Base-by-base conservation (phyloP, 805 yeast species). In the Wickerhamiella vanderwaltii region DNA sequence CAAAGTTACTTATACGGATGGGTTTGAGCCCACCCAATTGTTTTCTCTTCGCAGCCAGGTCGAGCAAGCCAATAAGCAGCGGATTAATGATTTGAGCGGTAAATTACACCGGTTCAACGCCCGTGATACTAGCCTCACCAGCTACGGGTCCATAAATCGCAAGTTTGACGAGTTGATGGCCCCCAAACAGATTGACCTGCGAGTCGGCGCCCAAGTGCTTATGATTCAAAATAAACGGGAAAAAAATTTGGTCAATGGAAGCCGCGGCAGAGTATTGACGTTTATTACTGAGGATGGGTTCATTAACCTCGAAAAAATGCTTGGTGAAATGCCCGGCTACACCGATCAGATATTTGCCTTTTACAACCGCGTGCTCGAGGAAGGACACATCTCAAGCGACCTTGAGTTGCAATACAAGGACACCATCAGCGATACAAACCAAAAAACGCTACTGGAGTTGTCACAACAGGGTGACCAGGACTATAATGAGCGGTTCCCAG, bases 151-250 rank as follows among this genome's bases (percentile, higher is more conserved):
- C 17, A 24, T 60, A 25, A 53, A 48, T 28, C 20, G 65, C 44
- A 60, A 75, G 39, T 79, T 78, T n/a, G 52, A 60, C 3, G 69
- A 72, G 31, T 63, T 84, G 20, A 76, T 85, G 80, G 93, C 91
- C 32, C 79, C 77, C 19, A 69, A 72, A 45, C 55, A 48, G 5
- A 55, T 91, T 12, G 69, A 66, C 5, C 63, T 91, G 49, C 87
- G 86, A 56, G 76, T 75, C 40, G 83, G 81, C 29, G 93, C 95
- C 0, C 97, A 91, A 59, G 96, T 91, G 1, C 83, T 91, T 86
- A 74, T 83, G 62, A 61, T 87, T 46, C 78, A 78, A 49, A 91
- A 91, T 57, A 36, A 49, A 6, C 35, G 48, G 6, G 81, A 78
- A 41, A 77, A 73, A 9, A 58, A 63, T 2, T 63, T 91, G 35